phyloP scores from a whole-genome alignment of 2,329 filamentous ascomycete genomes.

The Claviceps capensis region DNA sequence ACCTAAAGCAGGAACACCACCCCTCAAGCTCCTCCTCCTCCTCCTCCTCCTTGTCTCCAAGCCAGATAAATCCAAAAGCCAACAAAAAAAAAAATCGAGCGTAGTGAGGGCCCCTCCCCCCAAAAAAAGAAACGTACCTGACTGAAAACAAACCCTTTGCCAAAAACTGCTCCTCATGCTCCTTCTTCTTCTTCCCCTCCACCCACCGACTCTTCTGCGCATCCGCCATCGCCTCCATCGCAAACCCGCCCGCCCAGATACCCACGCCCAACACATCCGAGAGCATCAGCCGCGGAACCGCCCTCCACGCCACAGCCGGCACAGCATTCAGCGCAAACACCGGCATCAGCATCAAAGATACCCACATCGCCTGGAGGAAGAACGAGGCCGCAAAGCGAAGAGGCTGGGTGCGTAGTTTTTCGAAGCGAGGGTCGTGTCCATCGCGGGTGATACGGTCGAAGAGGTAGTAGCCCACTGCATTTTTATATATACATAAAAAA shows the following conservation, averaged over 20 bases:
- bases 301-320: conserved; percentile 34
- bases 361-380: conserved; percentile 50
- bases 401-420: conserved; percentile 23
- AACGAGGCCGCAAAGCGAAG: conserved; percentile 24
- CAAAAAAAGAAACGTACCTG: too few relatives aligned
- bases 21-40: too few relatives aligned
- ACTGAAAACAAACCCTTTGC: neutral
- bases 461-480: conserved; percentile 47
- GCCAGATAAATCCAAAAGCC: too few relatives aligned
- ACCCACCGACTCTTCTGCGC: conserved; percentile 50
- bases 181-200: conserved; percentile 46
- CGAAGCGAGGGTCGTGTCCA: conserved; percentile 41
- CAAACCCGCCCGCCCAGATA: conserved; percentile 44
- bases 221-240: conserved; percentile 49
- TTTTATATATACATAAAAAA: too few relatives aligned
- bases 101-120: neutral
- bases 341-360: conserved; percentile 52
- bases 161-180: conserved; percentile 53
- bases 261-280: conserved; percentile 44
- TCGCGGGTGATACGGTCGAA: conserved; percentile 45
- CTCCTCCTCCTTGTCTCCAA: too few relatives aligned
- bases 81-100: neutral
- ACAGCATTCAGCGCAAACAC: conserved; percentile 50
- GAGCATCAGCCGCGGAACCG: conserved; percentile 31
- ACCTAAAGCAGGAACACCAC: too few relatives aligned